phyloP scores from a whole-genome alignment of 148 eudicot genomes.

The Oxyria digyna region DNA sequence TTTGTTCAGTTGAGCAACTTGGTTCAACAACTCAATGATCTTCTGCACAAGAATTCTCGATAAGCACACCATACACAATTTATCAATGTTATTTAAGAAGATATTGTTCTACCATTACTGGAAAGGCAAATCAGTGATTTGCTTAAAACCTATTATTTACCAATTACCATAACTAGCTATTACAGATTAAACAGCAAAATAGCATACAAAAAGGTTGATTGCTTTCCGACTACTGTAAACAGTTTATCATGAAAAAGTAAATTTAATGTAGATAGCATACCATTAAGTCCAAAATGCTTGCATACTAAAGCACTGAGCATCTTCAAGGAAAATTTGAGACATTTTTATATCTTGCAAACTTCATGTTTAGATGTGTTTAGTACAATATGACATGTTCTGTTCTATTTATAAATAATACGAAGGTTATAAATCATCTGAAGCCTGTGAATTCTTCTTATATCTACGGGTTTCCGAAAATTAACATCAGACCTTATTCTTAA shows the following conservation, averaged over 20 bases:
- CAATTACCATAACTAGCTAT: no score
- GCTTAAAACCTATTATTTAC: neutral
- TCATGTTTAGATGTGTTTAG: neutral
- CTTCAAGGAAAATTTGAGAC: neutral
- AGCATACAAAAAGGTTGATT: neutral
- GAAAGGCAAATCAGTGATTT: neutral
- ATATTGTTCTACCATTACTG: neutral
- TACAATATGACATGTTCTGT: neutral
- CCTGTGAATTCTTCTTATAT: neutral
- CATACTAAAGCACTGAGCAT: neutral
- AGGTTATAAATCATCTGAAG: neutral
- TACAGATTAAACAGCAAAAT: no score
- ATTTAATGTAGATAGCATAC: neutral
- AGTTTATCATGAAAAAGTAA: neutral
- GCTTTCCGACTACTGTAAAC: neutral
- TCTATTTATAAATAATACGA: neutral
- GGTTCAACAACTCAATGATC: conserved; percentile 40
- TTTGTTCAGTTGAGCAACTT: conserved; percentile 40
- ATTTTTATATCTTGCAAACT: neutral
- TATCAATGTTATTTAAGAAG: neutral
- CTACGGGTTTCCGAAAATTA: neutral
- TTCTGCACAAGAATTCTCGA: conserved; percentile 32
- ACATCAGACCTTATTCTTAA: no score
- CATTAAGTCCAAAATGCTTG: neutral
- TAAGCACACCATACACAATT: neutral